Base-by-base conservation (phyloP, 306 rosid species). In the Medicago arabica region DNA sequence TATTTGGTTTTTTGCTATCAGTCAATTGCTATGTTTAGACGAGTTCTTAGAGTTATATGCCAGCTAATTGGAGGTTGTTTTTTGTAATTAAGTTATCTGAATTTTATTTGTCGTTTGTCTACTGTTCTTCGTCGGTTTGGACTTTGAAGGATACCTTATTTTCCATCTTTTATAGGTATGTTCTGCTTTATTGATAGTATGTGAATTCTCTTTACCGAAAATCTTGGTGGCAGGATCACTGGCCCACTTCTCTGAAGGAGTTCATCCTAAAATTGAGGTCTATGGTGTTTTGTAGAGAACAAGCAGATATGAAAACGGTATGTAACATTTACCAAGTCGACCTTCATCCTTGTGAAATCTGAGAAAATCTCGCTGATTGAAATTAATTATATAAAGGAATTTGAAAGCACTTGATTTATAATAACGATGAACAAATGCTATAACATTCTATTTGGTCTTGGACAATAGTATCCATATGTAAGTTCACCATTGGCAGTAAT, bases 211-310 rank as follows among this genome's bases (percentile, higher is more conserved):
- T 51, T 31, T 28, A 31, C 63, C 2, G 19, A 81, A 81, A 71
- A 21, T 54, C 12, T 44, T 80, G 78, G 64, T 81, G 67, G 83
- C 81, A 93, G 97, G 90, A 87, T 67, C 85, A 84, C 43, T 95
- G 98, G 96, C 96, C 97, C n/a, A 67, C 67, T 77, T 92, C 97
- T 6, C 83, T 95, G 58, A 83, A 84, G 86, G 75, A 81, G 9
- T 95, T 85, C 72, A 69, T 89, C 59, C 66, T 75, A 16, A 88
- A 85, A 60, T 78, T 86, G 81, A 82, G 85, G 77, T 88, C 96
- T 80, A 86, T 92, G 79, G 88, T 81, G 38, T 77, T 91, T 80
- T 78, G 80, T 65, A 89, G 91, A 66, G 87, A 90, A 49, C 96
- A 85, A 78, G 88, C 84, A 4, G 88, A 89, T 77, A 63, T 93